Conservation (phyloP, 805 yeast genomes). For the Cyberlindnera suaveolens region DNA sequence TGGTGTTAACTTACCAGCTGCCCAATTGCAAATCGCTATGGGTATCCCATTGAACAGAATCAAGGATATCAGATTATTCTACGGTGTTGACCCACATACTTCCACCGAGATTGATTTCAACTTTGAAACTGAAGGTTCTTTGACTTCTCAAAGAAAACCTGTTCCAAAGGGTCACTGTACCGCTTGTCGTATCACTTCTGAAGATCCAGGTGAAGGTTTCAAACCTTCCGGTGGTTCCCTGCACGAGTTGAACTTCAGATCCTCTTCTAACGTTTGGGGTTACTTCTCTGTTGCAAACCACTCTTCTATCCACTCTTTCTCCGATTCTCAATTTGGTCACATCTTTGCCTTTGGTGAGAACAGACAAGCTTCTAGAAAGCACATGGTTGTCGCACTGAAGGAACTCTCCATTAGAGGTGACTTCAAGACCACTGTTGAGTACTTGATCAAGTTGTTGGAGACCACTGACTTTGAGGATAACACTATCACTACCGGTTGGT, state of each 20-base stretch:
- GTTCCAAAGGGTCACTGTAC: slow-evolving; percentile 98
- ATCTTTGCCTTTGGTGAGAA: slow-evolving; percentile 98
- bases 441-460: slow-evolving; percentile 88
- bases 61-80: slow-evolving; percentile 83
- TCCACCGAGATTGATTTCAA: slow-evolving; percentile 87
- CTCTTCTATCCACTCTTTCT: slow-evolving; percentile 95
- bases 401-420: slow-evolving; percentile 97
- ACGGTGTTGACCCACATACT: slow-evolving; percentile 95
- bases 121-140: slow-evolving; percentile 66
- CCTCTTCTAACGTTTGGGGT: slow-evolving; percentile 99
- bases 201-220: slow-evolving; percentile 99
- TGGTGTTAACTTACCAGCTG: slow-evolving; percentile 97
- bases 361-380: slow-evolving; percentile 95
- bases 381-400: slow-evolving; percentile 97
- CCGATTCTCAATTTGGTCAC: slow-evolving; percentile 98
- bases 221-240: slow-evolving; percentile 97
- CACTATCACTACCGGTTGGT: slow-evolving; percentile 98
- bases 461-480: slow-evolving; percentile 95
- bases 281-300: slow-evolving; percentile 95
- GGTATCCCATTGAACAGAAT: slow-evolving; percentile 97
- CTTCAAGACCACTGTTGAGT: slow-evolving; percentile 96
- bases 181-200: slow-evolving; percentile 98
- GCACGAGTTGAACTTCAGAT: slow-evolving; percentile 94
- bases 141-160: slow-evolving; percentile 83
- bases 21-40: slow-evolving; percentile 98